Base-by-base conservation (phyloP, 1,139 yeast species). In the Debaryomyces singareniensis region DNA sequence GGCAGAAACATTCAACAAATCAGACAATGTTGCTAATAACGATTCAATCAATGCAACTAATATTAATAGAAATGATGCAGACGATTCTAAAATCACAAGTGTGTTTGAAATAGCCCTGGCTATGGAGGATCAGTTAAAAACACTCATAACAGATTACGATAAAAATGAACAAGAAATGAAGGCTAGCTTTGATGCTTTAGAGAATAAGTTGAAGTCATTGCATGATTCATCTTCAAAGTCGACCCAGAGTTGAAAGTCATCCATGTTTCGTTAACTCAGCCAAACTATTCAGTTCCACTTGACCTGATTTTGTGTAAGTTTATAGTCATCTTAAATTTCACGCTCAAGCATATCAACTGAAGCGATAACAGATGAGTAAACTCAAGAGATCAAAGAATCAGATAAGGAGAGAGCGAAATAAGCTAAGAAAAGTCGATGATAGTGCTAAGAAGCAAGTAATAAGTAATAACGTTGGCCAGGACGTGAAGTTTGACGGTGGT, bases 351-450 rank as follows among this genome's bases (percentile, higher is more conserved):
- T n/a, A n/a, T n/a, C n/a, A n/a, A n/a, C n/a, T n/a, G n/a, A n/a
- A n/a, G n/a, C n/a, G n/a, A n/a, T n/a, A n/a, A n/a, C n/a, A n/a
- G n/a, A n/a, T n/a, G n/a, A n/a, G n/a, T n/a, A 50, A 40, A 20
- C 38, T 35, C n/a, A 53, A 57, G 33, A 59, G 75, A 40, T 56
- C 75, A 4, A 76, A 75, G 57, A 76, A 76, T 43, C 87, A 79
- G 55, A 54, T 77, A 29, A 64, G 89, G 34, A 60, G 87, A 32
- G 84, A 76, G 44, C 63, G 64, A 44, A 72, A 68, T 7, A 78
- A 78, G 52, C 66, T 53, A 36, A 58, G 71, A 43, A 76, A 70
- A 45, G 33, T 53, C 5, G 51, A 50, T 15, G 32, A 15, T 6
- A 11, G 25, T n/a, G n/a, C 25, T n/a, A 27, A 22, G 4, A 24